These are phyloP conservation scores for Trichomonascus vanleenenianus DNA, from an alignment of 805 yeast species.

Conservation along the genomic window DNA sequence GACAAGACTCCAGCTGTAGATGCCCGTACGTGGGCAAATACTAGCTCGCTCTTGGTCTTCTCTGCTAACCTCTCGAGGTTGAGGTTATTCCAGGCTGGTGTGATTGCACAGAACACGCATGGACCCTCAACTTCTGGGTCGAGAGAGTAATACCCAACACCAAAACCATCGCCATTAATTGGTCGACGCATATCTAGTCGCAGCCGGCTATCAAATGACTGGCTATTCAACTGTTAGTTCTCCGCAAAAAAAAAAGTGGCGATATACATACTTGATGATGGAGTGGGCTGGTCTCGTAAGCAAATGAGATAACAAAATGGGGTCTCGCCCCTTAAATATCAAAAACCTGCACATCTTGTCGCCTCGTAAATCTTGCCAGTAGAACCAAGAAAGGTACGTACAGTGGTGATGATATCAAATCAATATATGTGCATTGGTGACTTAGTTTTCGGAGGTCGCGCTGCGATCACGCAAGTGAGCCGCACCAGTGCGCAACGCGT, in stretches of 20 bases:
- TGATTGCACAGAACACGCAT: conserved; percentile 88
- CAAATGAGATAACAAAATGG: conserved; percentile 76
- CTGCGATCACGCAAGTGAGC: too few relatives aligned
- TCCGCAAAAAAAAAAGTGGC: neutral
- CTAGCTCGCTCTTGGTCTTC: conserved; percentile 74
- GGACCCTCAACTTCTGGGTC: conserved; percentile 59
- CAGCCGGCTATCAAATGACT: conserved; percentile 83
- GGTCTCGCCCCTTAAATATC: conserved; percentile 86
- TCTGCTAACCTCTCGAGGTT: conserved; percentile 79
- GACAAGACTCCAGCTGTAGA: conserved; percentile 90
- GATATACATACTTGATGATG: conserved; percentile 55
- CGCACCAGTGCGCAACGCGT: too few relatives aligned
- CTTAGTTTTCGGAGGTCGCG: too few relatives aligned
- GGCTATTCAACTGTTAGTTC: conserved; percentile 31
- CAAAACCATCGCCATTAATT: conserved; percentile 97
- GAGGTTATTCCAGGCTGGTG: conserved; percentile 95
- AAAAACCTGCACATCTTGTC: conserved; percentile 78
- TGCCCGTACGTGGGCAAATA: conserved; percentile 95
- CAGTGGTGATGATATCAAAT: too few relatives aligned
- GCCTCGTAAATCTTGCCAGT: neutral
- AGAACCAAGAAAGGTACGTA: too few relatives aligned
- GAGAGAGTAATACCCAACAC: conserved; percentile 82
- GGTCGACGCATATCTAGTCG: conserved; percentile 86
- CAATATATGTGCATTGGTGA: too few relatives aligned
- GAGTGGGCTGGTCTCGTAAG: conserved; percentile 95